Base-by-base conservation (phyloP, 2,329 filamentous ascomycete species). In the Cucurbitaria berberidis region DNA sequence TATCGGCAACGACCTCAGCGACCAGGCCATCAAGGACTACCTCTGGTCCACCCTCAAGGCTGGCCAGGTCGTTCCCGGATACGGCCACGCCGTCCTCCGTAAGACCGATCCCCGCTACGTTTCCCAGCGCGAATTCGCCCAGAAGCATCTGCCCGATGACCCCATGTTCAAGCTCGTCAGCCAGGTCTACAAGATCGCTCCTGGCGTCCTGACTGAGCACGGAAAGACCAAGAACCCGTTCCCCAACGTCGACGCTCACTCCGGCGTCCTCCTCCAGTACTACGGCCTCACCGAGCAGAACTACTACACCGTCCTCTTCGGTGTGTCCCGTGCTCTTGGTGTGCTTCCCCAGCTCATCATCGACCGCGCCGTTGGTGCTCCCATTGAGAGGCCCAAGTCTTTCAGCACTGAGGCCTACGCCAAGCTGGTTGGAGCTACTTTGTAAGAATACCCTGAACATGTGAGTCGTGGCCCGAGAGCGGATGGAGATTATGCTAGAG, bases 141-240 rank as follows among this genome's bases (percentile, higher is more conserved):
- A 93, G 71, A 85, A 90, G 83, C 91, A 97, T 78, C 88, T 97
- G 77, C 91, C 93, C 75, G 86, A 96, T 74, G 95, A 98, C 86
- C 93, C 93, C 73, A 96, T 99, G 93, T 99, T 97, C 91, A 92
- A 99, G 87, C 90, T 99, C 69, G 95, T 99, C 82, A 96, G 90
- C 86, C 95, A 99, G 84, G 95, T 99, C 70, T 99, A 98, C 90
- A 99, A 99, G 91, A 98, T 99, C 73, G 95, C 95, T 63, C 95
- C 95, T 64, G 90, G 89, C 74, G 95, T 99, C 72, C 85, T 99
- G 78, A 99, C 95, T 66, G 92, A 99, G 88, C 95, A 99, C 84
- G 95, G 95, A 83, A 99, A 99, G 91, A 98, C 93, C 85, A 98
- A 98, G 90, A 97, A 98, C 90, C 93, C 93, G 67, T 98, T 86